phyloP scores from a whole-genome alignment of 345 rosid genomes.

The Kernera saxatilis region DNA sequence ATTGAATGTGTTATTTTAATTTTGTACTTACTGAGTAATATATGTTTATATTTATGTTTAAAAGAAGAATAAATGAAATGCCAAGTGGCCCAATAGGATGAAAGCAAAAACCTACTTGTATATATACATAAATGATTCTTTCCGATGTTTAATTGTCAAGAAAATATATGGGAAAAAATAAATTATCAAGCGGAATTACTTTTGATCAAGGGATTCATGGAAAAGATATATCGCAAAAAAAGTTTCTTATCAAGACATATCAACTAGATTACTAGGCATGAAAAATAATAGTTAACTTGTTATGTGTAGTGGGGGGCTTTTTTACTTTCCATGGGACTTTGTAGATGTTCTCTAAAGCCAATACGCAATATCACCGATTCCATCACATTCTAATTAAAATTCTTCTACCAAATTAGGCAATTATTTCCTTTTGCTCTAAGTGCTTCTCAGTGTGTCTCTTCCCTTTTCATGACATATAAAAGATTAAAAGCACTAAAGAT shows the following conservation, averaged over 20 bases:
- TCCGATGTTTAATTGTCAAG: no score
- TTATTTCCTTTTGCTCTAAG: neutral
- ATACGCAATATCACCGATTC: neutral
- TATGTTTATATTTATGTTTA: no score
- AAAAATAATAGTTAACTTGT: neutral
- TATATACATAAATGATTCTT: no score
- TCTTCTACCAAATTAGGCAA: neutral
- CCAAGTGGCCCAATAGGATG: no score
- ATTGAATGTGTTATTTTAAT: no score
- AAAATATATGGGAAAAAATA: neutral
- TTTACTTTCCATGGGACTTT: neutral
- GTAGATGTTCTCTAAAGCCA: neutral
- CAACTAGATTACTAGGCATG: neutral
- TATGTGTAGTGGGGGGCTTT: no score
- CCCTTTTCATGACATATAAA: neutral
- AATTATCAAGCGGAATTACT: neutral
- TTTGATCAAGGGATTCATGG: neutral
- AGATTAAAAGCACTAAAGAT: conserved; percentile 5
- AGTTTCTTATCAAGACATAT: neutral
- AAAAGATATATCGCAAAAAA: no score
- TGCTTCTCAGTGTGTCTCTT: neutral
- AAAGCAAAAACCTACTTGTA: no score
- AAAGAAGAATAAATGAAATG: no score
- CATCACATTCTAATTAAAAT: neutral
- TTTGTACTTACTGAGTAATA: no score